Conservation (phyloP, 495 filamentous ascomycete genomes). For the Lindgomyces ingoldianus region DNA sequence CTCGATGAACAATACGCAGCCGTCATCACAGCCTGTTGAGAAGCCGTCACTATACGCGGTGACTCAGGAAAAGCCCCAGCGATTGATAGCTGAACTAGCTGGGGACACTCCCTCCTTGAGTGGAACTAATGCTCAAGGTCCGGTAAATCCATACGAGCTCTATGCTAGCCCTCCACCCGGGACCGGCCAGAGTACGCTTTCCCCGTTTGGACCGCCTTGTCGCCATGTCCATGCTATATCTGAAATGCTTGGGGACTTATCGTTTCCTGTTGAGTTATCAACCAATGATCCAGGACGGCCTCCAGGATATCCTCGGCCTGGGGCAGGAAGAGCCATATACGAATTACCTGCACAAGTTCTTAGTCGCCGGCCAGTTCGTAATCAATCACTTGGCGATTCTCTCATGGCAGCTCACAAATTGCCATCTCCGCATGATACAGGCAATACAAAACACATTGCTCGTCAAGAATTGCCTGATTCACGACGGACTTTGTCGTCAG, state of each 20-base stretch:
- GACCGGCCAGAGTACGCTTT: neutral
- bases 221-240: neutral
- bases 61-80: neutral
- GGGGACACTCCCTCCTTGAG: neutral
- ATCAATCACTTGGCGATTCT: neutral
- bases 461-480: neutral
- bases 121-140: slow-evolving; percentile 5
- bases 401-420: neutral
- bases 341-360: neutral
- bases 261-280: slow-evolving; percentile 2
- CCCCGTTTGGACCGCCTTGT: neutral
- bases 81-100: neutral
- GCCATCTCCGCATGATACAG: neutral
- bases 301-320: slow-evolving; percentile 4
- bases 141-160: slow-evolving; percentile 11
- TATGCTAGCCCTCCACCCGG: neutral
- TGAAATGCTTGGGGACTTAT: neutral
- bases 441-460: neutral
- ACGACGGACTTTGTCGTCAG: neutral
- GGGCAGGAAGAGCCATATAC: neutral
- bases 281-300: neutral
- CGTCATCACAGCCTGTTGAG: neutral
- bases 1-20: neutral
- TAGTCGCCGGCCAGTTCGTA: neutral
- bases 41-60: neutral